Percentiles rank a stretch among this genome's conserved stretches.
These are phyloP conservation scores for Talaromyces adpressus DNA, from an alignment of 495 filamentous ascomycete species.

Conservation along the genomic window DNA sequence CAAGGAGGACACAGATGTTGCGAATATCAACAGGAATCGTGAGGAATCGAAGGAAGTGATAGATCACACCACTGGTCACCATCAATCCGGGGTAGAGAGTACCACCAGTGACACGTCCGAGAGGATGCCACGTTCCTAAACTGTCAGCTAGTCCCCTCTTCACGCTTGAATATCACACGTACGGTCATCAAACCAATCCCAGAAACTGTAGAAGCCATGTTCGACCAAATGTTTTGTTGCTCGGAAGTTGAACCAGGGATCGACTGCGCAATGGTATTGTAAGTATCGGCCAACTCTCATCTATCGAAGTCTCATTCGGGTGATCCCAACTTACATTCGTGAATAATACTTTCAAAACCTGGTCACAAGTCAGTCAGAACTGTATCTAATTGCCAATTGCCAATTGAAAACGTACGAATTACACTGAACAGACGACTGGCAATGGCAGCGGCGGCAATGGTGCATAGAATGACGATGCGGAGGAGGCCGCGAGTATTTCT, in stretches of 20 bases:
- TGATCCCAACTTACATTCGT: conserved; percentile 72
- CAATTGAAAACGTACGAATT: conserved; percentile 62
- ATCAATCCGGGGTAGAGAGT: conserved; percentile 98
- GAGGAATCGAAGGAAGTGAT: conserved; percentile 85
- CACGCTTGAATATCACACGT: conserved; percentile 22
- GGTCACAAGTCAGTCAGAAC: conserved; percentile 24
- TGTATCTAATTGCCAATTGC: conserved; percentile 9
- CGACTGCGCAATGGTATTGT: conserved; percentile 52
- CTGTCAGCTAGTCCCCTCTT: conserved; percentile 2
- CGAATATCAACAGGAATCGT: conserved; percentile 96
- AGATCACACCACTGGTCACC: conserved; percentile 97
- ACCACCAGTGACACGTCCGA: conserved; percentile 96
- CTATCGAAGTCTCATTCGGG: background rate
- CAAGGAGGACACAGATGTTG: conserved; percentile 96
- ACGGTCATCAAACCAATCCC: conserved; percentile 99
- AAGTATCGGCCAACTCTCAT: conserved; percentile 4
- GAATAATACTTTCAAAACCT: conserved; percentile 99
- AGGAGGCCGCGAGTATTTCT: conserved; percentile 77
- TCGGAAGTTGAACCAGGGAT: conserved; percentile 99
- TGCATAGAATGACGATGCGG: conserved; percentile 83
- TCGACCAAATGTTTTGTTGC: conserved; percentile 96
- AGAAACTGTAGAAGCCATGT: conserved; percentile 97
- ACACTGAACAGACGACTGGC: conserved; percentile 96
- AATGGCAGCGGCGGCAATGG: conserved; percentile 88
- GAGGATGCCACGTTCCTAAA: conserved; percentile 94